Evolutionary conservation across 495 filamentous ascomycete genomes (phyloP).

Genomic region (Polyplosphaeria fusca): DNA sequence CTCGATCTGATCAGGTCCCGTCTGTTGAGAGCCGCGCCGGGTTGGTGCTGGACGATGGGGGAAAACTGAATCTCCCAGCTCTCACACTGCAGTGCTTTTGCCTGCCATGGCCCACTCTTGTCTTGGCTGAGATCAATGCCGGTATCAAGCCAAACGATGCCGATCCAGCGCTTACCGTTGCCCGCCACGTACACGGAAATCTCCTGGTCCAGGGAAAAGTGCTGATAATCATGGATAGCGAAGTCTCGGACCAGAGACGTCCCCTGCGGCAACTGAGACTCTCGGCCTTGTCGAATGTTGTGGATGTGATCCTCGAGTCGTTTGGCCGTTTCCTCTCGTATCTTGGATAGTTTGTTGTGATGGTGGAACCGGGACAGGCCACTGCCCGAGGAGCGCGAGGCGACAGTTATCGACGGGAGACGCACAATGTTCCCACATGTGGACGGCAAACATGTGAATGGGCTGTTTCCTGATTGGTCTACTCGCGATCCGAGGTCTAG

Average conservation of each 20-base stretch:
- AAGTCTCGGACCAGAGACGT: neutral
- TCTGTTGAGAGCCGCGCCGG: neutral
- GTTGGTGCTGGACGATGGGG: neutral
- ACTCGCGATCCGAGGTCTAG: neutral
- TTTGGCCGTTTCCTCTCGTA: neutral
- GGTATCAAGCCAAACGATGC: slow-evolving; percentile 1
- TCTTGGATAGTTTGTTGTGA: neutral
- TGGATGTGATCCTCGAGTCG: neutral
- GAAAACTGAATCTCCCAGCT: neutral
- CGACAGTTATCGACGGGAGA: neutral
- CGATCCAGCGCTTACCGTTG: neutral
- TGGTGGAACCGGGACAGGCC: no score
- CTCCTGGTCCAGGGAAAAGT: slow-evolving; percentile 5
- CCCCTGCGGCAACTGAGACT: neutral
- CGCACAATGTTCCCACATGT: neutral
- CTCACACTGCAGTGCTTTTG: no score
- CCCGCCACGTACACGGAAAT: neutral
- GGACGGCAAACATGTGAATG: neutral
- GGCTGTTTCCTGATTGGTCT: neutral
- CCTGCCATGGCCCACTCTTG: neutral
- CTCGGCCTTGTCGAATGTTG: neutral
- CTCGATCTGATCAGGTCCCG: neutral
- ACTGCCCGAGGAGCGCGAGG: neutral
- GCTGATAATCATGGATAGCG: neutral
- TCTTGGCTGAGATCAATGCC: neutral